Base-by-base conservation (phyloP, 2,329 filamentous ascomycete species). In the Colletotrichum theobromicola region DNA sequence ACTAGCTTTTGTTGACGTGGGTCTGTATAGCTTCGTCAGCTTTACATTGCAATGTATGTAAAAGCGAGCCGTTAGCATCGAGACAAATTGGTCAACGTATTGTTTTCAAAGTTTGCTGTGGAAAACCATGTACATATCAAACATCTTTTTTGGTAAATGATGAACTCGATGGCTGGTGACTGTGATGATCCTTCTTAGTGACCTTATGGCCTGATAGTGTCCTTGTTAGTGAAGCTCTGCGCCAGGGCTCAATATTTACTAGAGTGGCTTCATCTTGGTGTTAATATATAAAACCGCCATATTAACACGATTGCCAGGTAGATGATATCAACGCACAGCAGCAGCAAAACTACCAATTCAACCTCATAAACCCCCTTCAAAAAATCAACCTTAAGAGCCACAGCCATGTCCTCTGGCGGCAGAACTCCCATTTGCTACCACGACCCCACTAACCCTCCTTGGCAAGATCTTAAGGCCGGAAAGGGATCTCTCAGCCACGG, bases 61-160 rank as follows among this genome's bases (percentile, higher is more conserved):
- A 10, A n/a, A n/a, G 18, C 37, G n/a, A 2, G 37, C 2, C 12
- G 2, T 0, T 46, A 2, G 6, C 9, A n/a, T 12, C 2, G 2
- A n/a, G 18, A 12, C n/a, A n/a, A 46, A 1, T n/a, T n/a, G n/a
- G n/a, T n/a, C n/a, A n/a, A n/a, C n/a, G n/a, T n/a, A n/a, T n/a
- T n/a, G n/a, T n/a, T n/a, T n/a, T n/a, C n/a, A n/a, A n/a, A n/a
- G n/a, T n/a, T n/a, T n/a, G n/a, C n/a, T n/a, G n/a, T n/a, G n/a
- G n/a, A n/a, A n/a, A n/a, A n/a, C n/a, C n/a, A n/a, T n/a, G n/a
- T n/a, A n/a, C n/a, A n/a, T n/a, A n/a, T n/a, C n/a, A n/a, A n/a
- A n/a, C n/a, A n/a, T n/a, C n/a, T n/a, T n/a, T n/a, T n/a, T n/a
- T n/a, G n/a, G n/a, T n/a, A n/a, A n/a, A n/a, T n/a, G n/a, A n/a